These are phyloP conservation scores for Auricularia auricula-judae DNA, from an alignment of 768 basidiomycete species.

Conservation along the genomic window DNA sequence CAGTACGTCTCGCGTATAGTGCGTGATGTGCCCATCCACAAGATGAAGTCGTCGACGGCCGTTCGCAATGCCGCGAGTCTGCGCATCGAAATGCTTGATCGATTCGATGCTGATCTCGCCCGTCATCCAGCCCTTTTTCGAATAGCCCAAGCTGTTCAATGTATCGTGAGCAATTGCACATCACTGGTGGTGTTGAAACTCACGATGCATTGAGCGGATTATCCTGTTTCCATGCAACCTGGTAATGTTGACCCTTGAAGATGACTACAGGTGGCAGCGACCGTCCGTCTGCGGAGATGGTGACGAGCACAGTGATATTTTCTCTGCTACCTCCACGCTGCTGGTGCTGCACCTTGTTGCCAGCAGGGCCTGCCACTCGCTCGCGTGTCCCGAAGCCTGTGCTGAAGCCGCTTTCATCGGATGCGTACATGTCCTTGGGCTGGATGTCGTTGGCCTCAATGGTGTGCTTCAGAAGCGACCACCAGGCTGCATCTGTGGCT, in stretches of 20 bases:
- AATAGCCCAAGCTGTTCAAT: conserved; percentile 16
- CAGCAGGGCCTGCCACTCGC: background rate
- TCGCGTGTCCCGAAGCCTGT: background rate
- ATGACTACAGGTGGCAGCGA: background rate
- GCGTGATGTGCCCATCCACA: conserved; percentile 37
- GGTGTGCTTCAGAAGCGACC: background rate
- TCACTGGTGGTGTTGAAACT: conserved; percentile 2
- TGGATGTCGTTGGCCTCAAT: background rate
- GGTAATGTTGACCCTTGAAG: background rate
- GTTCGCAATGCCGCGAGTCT: conserved; percentile 25
- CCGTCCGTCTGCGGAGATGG: too few species aligned
- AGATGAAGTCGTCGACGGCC: conserved; percentile 23
- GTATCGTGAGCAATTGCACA: conserved; percentile 1
- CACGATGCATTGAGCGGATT: background rate
- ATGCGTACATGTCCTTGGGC: too few species aligned
- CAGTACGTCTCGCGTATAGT: conserved; percentile 29
- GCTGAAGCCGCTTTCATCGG: too few species aligned
- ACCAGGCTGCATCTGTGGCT: background rate
- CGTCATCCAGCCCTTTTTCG: conserved; percentile 24
- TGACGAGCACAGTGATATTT: too few species aligned
- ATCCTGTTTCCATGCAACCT: background rate
- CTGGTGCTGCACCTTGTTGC: too few species aligned
- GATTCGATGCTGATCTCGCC: conserved; percentile 17
- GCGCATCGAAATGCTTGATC: conserved; percentile 26
- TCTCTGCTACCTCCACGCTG: too few species aligned